Base-by-base conservation (phyloP, 2,329 filamentous ascomycete species). In the Ophiostoma ulmi region DNA sequence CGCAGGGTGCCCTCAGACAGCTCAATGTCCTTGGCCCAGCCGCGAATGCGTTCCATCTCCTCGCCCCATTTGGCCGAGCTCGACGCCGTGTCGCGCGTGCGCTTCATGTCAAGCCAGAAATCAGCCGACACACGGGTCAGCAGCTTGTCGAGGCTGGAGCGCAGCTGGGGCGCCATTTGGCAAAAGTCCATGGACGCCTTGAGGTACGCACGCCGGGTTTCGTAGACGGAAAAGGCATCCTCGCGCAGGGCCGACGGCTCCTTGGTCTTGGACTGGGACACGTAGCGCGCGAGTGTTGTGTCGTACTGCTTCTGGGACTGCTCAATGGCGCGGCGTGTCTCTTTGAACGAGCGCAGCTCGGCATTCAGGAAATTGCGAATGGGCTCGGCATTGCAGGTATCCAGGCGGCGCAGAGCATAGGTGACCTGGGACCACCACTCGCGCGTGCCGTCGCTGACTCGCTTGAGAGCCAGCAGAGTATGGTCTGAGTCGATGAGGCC, bases 11-110 rank as follows among this genome's bases (percentile, higher is more conserved):
- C 86, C 79, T 98, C 95, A n/a, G 91, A 90, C 68, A 88, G 85
- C 80, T 97, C 94, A 91, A 99, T 94, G 78, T 97, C 93, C 77
- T 90, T 92, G 71, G 92, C 90, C 95, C 95, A 99, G 41, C 94
- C 93, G 72, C 91, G 89, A 70, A 99, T 90, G 26, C 95, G 88
- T 74, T 97, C 94, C 86, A 99, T 93, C 78, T 98, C 95, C 38
- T 85, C 82, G 17, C 85, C 87, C 84, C 88, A 93, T 74, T 88
- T 88, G 3, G 85, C 83, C 68, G 94, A 90, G 39, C 84, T 85
- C 22, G 83, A 83, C 22, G 88, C 86, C 2, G 86, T 83, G 70
- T 94, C 92, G 69, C 91, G 84, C 1, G 90, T 86, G 3, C 85
- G 82, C 76, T 88, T 91, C 85, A 97, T 90, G 77, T 98, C 93